Conservation (phyloP, 176 grass and related monocot species). For the Juncus effusus region DNA sequence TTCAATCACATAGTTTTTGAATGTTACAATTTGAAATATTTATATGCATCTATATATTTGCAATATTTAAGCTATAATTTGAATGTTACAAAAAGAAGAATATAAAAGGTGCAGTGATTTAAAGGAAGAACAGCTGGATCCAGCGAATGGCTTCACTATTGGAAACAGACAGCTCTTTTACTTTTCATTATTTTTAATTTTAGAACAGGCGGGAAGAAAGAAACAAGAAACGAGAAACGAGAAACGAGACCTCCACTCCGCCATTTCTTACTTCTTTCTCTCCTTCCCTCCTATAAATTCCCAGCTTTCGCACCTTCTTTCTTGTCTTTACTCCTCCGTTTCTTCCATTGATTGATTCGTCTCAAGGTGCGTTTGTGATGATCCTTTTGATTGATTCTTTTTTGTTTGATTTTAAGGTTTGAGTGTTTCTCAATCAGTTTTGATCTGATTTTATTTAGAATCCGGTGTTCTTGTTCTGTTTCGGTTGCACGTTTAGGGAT, state of each 20-base stretch:
- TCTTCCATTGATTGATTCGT: slow-evolving; percentile 19
- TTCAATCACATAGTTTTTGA: too few species aligned
- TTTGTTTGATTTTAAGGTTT: background rate
- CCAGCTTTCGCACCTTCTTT: slow-evolving; percentile 1
- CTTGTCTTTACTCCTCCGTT: slow-evolving; percentile 16
- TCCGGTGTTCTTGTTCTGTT: background rate
- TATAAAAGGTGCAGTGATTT: background rate
- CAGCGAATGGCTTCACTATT: background rate
- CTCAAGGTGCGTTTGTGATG: slow-evolving; percentile 16
- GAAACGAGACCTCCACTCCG: background rate
- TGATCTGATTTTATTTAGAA: background rate
- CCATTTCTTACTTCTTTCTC: background rate
- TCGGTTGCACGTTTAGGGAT: too few species aligned
- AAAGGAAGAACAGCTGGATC: background rate
- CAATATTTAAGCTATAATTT: background rate
- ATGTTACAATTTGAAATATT: too few species aligned
- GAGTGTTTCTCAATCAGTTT: background rate
- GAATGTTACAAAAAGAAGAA: background rate
- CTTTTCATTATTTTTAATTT: slow-evolving; percentile 30
- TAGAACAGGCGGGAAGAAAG: slow-evolving; percentile 24
- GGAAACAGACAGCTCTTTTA: background rate
- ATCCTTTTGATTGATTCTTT: slow-evolving; percentile 1
- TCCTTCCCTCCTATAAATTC: slow-evolving; percentile 12
- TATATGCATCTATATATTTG: too few species aligned
- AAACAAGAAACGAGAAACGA: background rate